Percentiles rank a stretch among this genome's conserved stretches.
phyloP scores from a whole-genome alignment of 192 early-diverging fungal genomes.

The Diversispora eburnea region DNA sequence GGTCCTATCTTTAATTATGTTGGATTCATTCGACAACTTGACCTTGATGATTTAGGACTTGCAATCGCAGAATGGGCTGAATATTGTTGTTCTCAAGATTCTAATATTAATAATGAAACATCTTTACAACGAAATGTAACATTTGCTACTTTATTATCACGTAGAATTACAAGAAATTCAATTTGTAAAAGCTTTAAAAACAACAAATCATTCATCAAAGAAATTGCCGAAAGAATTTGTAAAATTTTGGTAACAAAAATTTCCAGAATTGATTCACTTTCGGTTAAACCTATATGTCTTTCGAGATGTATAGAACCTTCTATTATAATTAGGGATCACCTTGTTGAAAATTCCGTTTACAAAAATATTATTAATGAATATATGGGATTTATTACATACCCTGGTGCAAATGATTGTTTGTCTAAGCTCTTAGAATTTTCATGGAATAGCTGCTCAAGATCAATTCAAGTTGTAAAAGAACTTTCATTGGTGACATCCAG shows the following conservation, averaged over 20 bases:
- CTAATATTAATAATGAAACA: not conserved
- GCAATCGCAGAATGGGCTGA: not conserved
- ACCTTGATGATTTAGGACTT: constrained; percentile 15
- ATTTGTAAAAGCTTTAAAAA: not conserved
- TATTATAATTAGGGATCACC: not conserved
- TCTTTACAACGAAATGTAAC: not conserved
- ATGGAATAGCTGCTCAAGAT: not conserved
- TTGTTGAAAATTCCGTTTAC: not conserved
- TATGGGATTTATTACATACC: constrained; percentile 1
- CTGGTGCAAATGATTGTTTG: not conserved
- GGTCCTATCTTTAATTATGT: constrained; percentile 6
- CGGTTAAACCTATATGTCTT: not conserved
- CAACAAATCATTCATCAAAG: not conserved
- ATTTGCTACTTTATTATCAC: not conserved
- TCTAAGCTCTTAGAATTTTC: not conserved
- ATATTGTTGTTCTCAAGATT: constrained; percentile 1
- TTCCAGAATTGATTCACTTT: constrained; percentile 10
- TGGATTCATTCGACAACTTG: constrained; percentile 7
- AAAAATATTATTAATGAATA: not conserved
- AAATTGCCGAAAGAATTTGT: not conserved
- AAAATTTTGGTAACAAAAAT: constrained; percentile 3
- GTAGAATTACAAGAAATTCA: not conserved
- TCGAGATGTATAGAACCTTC: not conserved
- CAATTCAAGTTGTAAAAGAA: not conserved
- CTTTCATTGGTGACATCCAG: not conserved